Evolutionary conservation across 345 rosid genomes (phyloP), one percentile per base, ranked within the genome.

Genomic region (Lumnitzera racemosa): DNA sequence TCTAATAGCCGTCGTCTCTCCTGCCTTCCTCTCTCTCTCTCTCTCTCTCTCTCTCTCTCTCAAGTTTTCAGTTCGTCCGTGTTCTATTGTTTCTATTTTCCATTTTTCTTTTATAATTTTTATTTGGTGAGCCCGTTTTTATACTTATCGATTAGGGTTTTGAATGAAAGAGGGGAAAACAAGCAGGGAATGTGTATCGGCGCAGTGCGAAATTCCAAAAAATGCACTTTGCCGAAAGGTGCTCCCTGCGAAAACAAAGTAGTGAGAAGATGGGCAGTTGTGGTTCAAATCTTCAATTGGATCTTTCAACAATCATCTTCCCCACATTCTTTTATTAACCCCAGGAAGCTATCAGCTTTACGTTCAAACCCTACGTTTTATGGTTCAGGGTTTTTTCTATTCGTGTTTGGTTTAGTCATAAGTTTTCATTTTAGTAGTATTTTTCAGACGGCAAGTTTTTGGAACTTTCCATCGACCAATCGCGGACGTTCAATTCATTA

Each of bases 241-340:
- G 52, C 17, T 49, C 53, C 31, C 63, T 60, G 55, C 63, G 5
- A 60, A 0, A 60, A 13, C 43, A 3, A 60, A 1, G 9, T 16
- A 29, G 15, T 9, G 56, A 47, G 64, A 61, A 61, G 64, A 47
- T 61, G 63, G 63, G 63, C 63, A 60, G 55, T 60, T 60, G 63
- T 17, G 20, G 47, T 41, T 61, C 56, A 15, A 49, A 46, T 24
- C 43, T 36, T 9, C 25, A 13, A 36, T 61, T 49, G 64, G 20
- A 51, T 55, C 14, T 2, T 55, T 61, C 64, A 61, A 61, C 55
- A 61, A 61, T 61, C 64, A 61, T 61, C 64, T 61, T 61, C 64
- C 4, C 56, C 54, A 61, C 25, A 49, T 61, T 31, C 53, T 49
- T 47, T 46, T 20, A 6, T 59, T 43, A 24, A 9, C n/a, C n/a